Evolutionary conservation across 805 yeast species (phyloP).

Genomic region (Candida dajiaensis): DNA sequence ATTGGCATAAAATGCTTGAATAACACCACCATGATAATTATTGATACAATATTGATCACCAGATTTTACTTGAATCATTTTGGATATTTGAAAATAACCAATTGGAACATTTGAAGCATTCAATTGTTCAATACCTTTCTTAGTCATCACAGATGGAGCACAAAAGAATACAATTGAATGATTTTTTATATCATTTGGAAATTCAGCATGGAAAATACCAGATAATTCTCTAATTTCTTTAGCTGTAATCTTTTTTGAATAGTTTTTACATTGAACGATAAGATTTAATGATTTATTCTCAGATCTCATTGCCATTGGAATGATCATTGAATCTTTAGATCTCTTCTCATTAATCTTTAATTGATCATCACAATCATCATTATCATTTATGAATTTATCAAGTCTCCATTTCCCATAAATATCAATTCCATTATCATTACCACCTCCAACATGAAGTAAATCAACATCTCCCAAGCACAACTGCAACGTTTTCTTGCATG

Average conservation of each 20-base stretch:
- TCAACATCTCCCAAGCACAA: slow-evolving; percentile 3
- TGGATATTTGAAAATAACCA: slow-evolving; percentile 16
- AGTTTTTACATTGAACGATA: slow-evolving; percentile 22
- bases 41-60: slow-evolving; percentile 9
- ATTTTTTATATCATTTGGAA: slow-evolving; percentile 7
- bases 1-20: slow-evolving; percentile 14
- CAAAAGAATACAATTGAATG: slow-evolving; percentile 17
- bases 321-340: background rate
- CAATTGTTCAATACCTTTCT: slow-evolving; percentile 19
- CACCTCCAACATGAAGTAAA: slow-evolving; percentile 19
- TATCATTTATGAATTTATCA: background rate
- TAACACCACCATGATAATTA: slow-evolving; percentile 4
- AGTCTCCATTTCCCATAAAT: slow-evolving; percentile 19
- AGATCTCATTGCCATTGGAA: background rate
- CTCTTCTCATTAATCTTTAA: background rate
- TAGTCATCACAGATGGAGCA: slow-evolving; percentile 17
- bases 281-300: slow-evolving; percentile 10
- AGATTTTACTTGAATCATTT: slow-evolving; percentile 1
- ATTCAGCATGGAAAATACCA: slow-evolving; percentile 19
- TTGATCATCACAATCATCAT: too few species aligned
- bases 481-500: slow-evolving; percentile 9
- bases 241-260: slow-evolving; percentile 19
- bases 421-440: slow-evolving; percentile 23
- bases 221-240: slow-evolving; percentile 22
- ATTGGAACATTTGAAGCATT: slow-evolving; percentile 17